Percentiles rank a stretch among this genome's conserved stretches.
Conservation (phyloP, 305 asterid genomes). For the Caryopteris hybrid region DNA sequence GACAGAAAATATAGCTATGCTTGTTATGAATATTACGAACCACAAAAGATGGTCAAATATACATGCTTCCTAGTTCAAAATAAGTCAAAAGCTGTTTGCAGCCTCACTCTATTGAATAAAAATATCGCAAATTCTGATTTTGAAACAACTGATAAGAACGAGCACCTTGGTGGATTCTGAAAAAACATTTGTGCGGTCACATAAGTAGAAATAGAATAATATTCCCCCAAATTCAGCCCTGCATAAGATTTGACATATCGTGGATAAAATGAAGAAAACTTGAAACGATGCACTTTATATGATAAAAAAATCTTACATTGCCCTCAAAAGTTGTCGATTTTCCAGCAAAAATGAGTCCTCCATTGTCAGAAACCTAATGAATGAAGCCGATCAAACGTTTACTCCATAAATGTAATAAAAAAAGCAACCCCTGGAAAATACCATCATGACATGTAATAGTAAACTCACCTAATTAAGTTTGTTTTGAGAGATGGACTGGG, state of each 20-base stretch:
- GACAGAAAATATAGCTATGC: slow-evolving; percentile 4
- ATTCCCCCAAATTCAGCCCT: slow-evolving; percentile 89
- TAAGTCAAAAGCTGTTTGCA: neutral
- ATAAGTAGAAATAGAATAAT: slow-evolving; percentile 70
- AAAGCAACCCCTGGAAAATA: slow-evolving; percentile 12
- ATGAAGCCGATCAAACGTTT: slow-evolving; percentile 18
- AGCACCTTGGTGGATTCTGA: slow-evolving; percentile 83
- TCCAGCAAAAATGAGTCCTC: slow-evolving; percentile 89
- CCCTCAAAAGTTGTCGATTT: slow-evolving; percentile 69
- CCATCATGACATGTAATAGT: neutral
- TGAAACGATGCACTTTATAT: slow-evolving; percentile 4
- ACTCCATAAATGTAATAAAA: slow-evolving; percentile 2
- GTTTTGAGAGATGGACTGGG: slow-evolving; percentile 51
- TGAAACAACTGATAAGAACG: slow-evolving; percentile 23
- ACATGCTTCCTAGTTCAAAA: neutral
- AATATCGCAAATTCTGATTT: neutral
- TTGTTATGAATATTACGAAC: neutral
- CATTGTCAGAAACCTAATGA: slow-evolving; percentile 70
- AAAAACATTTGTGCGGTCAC: slow-evolving; percentile 84
- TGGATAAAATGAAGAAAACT: slow-evolving; percentile 19
- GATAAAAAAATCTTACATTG: slow-evolving; percentile 52
- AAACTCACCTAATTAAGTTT: slow-evolving; percentile 60
- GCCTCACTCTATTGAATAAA: neutral
- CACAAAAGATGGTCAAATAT: neutral
- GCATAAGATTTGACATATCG: slow-evolving; percentile 26